These are phyloP conservation scores for Cryptosporidium ubiquitum DNA, from an alignment of 169 alveolate species.

Conservation along the genomic window DNA sequence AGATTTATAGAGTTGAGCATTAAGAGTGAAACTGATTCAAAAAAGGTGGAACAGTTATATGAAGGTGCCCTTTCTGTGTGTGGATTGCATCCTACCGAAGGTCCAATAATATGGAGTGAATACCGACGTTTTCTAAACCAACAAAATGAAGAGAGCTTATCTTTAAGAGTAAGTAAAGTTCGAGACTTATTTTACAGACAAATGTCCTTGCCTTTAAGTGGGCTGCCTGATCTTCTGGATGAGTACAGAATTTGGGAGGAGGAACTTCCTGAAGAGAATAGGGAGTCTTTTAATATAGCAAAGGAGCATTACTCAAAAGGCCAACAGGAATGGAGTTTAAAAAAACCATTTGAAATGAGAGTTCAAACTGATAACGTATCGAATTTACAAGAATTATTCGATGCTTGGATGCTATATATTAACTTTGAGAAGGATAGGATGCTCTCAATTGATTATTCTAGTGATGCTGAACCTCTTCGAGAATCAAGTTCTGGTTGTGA, in stretches of 20 bases:
- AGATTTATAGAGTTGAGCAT: conserved; percentile 30
- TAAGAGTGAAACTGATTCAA: background rate
- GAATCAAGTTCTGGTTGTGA: background rate
- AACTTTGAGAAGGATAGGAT: conserved; percentile 66
- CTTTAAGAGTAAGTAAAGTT: conserved; percentile 48
- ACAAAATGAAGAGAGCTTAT: background rate
- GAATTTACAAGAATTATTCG: conserved; percentile 47
- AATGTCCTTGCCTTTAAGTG: conserved; percentile 77
- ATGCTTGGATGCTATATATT: conserved; percentile 67
- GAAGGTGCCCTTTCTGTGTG: conserved; percentile 71
- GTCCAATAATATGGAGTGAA: conserved; percentile 66
- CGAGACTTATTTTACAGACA: conserved; percentile 76
- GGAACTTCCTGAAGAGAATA: conserved; percentile 32
- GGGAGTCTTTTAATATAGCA: conserved; percentile 35
- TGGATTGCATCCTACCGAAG: conserved; percentile 73
- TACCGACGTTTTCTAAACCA: conserved; percentile 23
- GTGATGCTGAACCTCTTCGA: conserved; percentile 9
- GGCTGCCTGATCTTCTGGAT: conserved; percentile 77
- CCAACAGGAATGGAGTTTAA: conserved; percentile 59
- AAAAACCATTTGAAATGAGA: conserved; percentile 62
- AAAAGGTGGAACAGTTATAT: conserved; percentile 21
- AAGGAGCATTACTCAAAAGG: conserved; percentile 37
- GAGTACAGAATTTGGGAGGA: conserved; percentile 77
- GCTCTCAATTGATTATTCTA: conserved; percentile 67
- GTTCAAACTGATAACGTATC: conserved; percentile 71